Conservation (phyloP, 2,329 filamentous ascomycete genomes). For the Pseudonectria buxi region DNA sequence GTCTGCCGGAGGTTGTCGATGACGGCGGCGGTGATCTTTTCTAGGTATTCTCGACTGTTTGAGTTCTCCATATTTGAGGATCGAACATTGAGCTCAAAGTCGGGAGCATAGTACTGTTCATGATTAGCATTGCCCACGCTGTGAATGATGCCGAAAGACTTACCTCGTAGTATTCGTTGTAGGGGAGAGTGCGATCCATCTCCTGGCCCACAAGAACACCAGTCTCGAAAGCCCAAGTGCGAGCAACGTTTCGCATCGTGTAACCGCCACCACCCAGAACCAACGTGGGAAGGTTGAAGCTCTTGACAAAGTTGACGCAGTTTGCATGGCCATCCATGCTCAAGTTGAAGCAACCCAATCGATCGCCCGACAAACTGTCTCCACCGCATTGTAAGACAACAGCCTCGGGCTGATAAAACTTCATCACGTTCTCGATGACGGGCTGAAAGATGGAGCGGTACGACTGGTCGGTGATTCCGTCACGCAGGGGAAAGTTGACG, state of each 20-base stretch:
- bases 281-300: conserved; percentile 76
- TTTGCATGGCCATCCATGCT: conserved; percentile 95
- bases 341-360: conserved; percentile 93
- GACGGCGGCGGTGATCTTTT: conserved; percentile 73
- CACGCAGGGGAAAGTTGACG: conserved; percentile 84
- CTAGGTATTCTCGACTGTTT: conserved; percentile 74
- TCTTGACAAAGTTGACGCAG: conserved; percentile 88
- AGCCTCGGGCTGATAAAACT: conserved; percentile 80
- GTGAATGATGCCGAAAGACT: conserved; percentile 12
- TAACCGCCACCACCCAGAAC: conserved; percentile 94
- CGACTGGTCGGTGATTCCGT: conserved; percentile 82
- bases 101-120: conserved; percentile 78
- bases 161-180: conserved; percentile 90
- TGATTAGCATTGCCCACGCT: conserved; percentile 12
- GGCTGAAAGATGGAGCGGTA: conserved; percentile 89
- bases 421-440: conserved; percentile 81
- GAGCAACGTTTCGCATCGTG: conserved; percentile 93
- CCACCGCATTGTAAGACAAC: conserved; percentile 95
- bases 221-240: conserved; percentile 96
- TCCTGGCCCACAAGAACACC: conserved; percentile 78
- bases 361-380: conserved; percentile 88
- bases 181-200: conserved; percentile 78
- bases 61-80: conserved; percentile 87
- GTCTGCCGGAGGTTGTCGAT: conserved; percentile 84
- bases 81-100: conserved; percentile 85